phyloP scores from a whole-genome alignment of 306 rosid genomes.

The Lithocarpus polystachyus region DNA sequence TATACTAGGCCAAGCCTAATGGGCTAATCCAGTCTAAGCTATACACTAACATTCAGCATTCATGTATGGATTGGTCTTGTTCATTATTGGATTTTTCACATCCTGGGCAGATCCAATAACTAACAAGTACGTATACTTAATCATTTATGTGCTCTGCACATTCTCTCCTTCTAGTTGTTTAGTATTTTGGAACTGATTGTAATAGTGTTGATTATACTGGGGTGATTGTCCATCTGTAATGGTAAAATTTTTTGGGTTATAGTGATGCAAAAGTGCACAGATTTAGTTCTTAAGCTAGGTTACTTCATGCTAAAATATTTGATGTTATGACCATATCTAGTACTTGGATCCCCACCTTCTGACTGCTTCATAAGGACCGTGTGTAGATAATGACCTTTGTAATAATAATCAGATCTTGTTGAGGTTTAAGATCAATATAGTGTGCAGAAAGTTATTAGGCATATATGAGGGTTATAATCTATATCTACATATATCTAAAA shows the following conservation, averaged over 20 bases:
- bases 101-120: constrained; percentile 75
- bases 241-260: too few relatives aligned
- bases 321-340: too few relatives aligned
- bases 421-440: too few relatives aligned
- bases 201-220: neutral
- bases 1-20: too few relatives aligned
- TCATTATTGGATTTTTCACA: constrained; percentile 60
- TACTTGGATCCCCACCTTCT: too few relatives aligned
- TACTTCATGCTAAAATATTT: neutral
- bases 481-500: too few relatives aligned
- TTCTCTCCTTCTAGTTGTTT: neutral
- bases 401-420: too few relatives aligned
- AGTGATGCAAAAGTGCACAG: neutral
- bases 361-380: too few relatives aligned
- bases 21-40: constrained; percentile 63
- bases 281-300: neutral
- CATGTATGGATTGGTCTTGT: constrained; percentile 56
- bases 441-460: too few relatives aligned
- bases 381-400: too few relatives aligned
- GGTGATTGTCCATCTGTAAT: neutral
- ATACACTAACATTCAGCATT: too few relatives aligned
- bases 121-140: constrained; percentile 63
- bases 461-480: too few relatives aligned
- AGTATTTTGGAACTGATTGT: neutral
- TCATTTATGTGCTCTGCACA: neutral